These are phyloP conservation scores for Artomyces pyxidatus DNA, from an alignment of 768 basidiomycete genomes.

Conservation along the genomic window DNA sequence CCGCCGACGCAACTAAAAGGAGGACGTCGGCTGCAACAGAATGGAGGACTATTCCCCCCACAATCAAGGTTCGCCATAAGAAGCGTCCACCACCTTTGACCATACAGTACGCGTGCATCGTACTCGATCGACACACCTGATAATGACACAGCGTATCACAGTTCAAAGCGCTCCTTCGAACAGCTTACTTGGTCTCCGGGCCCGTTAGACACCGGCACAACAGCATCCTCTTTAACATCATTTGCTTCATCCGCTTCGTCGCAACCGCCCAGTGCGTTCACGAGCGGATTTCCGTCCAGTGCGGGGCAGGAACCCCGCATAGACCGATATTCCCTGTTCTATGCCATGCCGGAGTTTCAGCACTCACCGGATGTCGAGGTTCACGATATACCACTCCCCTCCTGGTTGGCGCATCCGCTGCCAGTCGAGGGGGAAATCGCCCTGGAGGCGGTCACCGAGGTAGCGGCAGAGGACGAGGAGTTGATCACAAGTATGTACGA, in stretches of 20 bases:
- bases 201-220: background rate
- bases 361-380: conserved; percentile 11
- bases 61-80: conserved; percentile 3
- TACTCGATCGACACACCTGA: background rate
- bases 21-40: conserved; percentile 13
- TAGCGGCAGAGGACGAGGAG: background rate
- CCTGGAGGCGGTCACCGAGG: conserved; percentile 12
- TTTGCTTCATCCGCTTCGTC: background rate
- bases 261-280: background rate
- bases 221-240: background rate
- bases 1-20: conserved; percentile 2
- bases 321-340: conserved; percentile 8
- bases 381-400: conserved; percentile 8
- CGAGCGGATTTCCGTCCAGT: background rate
- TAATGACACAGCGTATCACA: background rate
- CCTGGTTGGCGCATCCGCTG: conserved; percentile 2
- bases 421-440: conserved; percentile 12
- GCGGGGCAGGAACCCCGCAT: conserved; percentile 1
- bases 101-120: background rate
- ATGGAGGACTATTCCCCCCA: conserved; percentile 17
- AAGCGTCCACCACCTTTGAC: background rate
- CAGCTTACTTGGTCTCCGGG: background rate
- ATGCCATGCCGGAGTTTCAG: conserved; percentile 16
- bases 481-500: too few species aligned
- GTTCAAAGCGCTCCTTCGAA: background rate